Evolutionary conservation across 352 stramenopile species (phyloP), one percentile per base, ranked within the genome.

Genomic region (Pythium vanterpoolii): DNA sequence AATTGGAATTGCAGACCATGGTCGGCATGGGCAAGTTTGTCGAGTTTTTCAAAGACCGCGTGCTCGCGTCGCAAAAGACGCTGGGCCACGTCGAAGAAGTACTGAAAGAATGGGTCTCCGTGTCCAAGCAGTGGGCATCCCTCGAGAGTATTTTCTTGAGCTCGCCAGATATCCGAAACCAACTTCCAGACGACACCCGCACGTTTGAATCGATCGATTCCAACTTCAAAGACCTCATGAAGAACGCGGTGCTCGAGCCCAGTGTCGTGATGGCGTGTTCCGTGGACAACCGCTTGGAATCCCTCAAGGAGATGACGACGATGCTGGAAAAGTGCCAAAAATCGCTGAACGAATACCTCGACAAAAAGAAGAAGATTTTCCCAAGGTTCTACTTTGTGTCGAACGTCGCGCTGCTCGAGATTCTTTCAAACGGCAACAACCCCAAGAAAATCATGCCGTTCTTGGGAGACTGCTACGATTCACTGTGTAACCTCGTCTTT

Each of bases 381-480:
- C 86, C 86, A n/a, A 83, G 86, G 1, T 95, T 95, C 60, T 95
- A 95, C 66, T 95, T 95, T 50, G 86, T 95, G 16, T 95, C 86
- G 54, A 95, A 94, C 39, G 85, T 94, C 18, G 84, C 86, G 38
- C 66, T 95, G 45, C 66, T 95, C 14, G 86, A 95, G 62, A 95
- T 95, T 46, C 56, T 95, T 2, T 93, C 79, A 8, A 95, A 95
- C n/a, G 86, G 86, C 40, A 95, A 95, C 64, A 98, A 98, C 60
- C 96, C 96, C 2, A 96, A 96, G 62, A 98, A 98, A 72, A 98
- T 99, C 73, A 97, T 98, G 88, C 91, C 91, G 16, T 98, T 98
- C 66, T 75, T 99, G 8, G 90, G 93, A 14, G 95, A 98, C 72
- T 99, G 96, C 77, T 99, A 98, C 61, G 96, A 98, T 71, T 97